Base-by-base conservation (phyloP, 768 basidiomycete genomes). In the Collybia sp. region DNA sequence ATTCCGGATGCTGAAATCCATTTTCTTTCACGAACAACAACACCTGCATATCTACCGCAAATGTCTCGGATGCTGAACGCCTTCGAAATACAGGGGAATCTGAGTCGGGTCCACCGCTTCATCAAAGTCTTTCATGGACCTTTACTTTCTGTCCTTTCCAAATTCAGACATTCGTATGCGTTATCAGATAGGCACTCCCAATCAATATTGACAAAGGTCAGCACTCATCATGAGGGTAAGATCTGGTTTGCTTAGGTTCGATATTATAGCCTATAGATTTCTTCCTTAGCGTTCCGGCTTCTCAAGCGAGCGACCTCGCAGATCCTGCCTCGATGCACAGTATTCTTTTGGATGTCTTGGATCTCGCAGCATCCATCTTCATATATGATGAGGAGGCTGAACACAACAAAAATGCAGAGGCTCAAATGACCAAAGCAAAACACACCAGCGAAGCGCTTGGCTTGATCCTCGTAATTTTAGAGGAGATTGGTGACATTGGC, bases 251-350 rank as follows among this genome's bases (percentile, higher is more conserved):
- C 25, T 25, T 25, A 25, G 25, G 25, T 25, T 25, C 25, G 8
- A 25, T 8, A 54, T 52, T 63, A 58, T 62, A 82, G 80, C 73
- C 76, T 39, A 64, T 77, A 66, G 69, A 75, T 61, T 70, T 77
- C 57, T 71, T 69, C 53, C 59, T 77, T 65, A 70, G 63, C 52
- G 66, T 65, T 46, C 63, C 66, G 19, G 59, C 63, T 44, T 63
- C 45, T 48, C 48, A 43, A 57, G 63, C 59, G 47, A 55, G 52
- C 25, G 25, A 25, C 25, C 25, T 25, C 25, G 8, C 3, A 25
- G 59, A 61, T 34, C 55, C 53, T 35, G 48, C 54, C 33, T 54
- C 61, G 8, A 46, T 52, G 36, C 72, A 72, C 43, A 52, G 52
- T 18, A 47, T 61, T n/a, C 59, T 76, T 42, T 57, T 79, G 40